Base-by-base conservation (phyloP, 2,329 filamentous ascomycete species). In the Talaromyces sp. region DNA sequence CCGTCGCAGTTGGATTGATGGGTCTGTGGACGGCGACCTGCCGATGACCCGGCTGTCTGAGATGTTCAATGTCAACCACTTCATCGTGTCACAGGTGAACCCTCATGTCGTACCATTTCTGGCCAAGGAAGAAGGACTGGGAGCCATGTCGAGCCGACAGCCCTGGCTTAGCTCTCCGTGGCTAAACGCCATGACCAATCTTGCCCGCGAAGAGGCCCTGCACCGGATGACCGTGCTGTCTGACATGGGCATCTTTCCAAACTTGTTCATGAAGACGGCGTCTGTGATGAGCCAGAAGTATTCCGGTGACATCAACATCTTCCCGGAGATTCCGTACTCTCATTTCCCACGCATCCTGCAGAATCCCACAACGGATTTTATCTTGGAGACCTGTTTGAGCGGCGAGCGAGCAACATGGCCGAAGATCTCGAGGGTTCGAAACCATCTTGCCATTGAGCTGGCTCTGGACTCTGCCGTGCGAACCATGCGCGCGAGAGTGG, bases 11-110 rank as follows among this genome's bases (percentile, higher is more conserved):
- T 97, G 91, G 84, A 96, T 98, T 56, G 93, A 98, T 71, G 93
- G 93, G 0, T 97, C 93, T 0, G 91, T 98, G 24, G 92, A 97
- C 71, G 95, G 95, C 62, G 93, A 98, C 73, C 80, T 98, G 2
- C 93, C 93, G 1, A 96, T 96, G 86, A 91, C 89, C 21, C 86
- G 91, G 1, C 81, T 98, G 17, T 87, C 92, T 0, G 92, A 96
- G 70, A 93, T 97, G 89, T 96, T 97, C 80, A 96, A 97, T 70
- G 93, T 97, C 71, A 97, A 97, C 70, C 93, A 97, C 72, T 97
- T 97, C 71, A 97, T 98, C 66, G 93, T 97, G 19, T 96, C 92
- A 0, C 93, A 98, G 72, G 92, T 97, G 56, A 98, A 98, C 68
- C 93, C 93, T 0, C 93, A 98, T 68, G 90, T 97, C 9, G 86